Evolutionary conservation across 2,329 filamentous ascomycete species (phyloP), one percentile per base, ranked within the genome.

Genomic region (Botryotinia globosa): DNA sequence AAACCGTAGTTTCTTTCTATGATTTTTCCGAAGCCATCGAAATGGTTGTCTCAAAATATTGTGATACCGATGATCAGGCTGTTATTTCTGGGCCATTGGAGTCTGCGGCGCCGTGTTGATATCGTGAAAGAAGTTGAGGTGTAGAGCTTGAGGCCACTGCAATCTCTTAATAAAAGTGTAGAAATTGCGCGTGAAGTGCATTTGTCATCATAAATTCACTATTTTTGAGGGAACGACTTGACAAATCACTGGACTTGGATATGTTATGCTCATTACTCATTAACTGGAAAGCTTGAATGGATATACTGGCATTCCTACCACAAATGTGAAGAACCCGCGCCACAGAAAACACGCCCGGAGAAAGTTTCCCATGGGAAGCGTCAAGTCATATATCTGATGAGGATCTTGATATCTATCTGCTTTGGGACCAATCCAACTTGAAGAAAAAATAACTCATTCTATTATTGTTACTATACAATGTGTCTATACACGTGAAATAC

Each of bases 361-460:
- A 18, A 18, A 4, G 29, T 1, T 18, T 3, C 25, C 12, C 14
- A 18, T 4, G 8, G 14, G 51, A 56, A 56, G 2, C n/a, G 4
- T 29, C n/a, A 56, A 56, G 14, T 18, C 51, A 56, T 9, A 29
- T 56, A 2, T 29, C 0, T 4, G n/a, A 18, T 29, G n/a, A 32
- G 14, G 3, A 56, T 56, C 6, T 29, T 18, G 14, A 32, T 56
- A 29, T 2, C n/a, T 1, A 56, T 29, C 1, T 8, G n/a, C 6
- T 16, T 0, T 29, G 18, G 7, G 8, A 0, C 1, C 14, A 18
- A 29, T 18, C 1, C 3, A 56, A 29, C n/a, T 4, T 7, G n/a
- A 56, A 8, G 9, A 37, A 51, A 29, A 29, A 18, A 5, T n/a
- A 54, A 29, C 9, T 14, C 48, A 29, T 56, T 56, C 14, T 18